Evolutionary conservation across 805 yeast genomes (phyloP), one percentile per base, ranked within the genome.

Genomic region (baker's yeast (Saccharomyces cerevisiae)): DNA sequence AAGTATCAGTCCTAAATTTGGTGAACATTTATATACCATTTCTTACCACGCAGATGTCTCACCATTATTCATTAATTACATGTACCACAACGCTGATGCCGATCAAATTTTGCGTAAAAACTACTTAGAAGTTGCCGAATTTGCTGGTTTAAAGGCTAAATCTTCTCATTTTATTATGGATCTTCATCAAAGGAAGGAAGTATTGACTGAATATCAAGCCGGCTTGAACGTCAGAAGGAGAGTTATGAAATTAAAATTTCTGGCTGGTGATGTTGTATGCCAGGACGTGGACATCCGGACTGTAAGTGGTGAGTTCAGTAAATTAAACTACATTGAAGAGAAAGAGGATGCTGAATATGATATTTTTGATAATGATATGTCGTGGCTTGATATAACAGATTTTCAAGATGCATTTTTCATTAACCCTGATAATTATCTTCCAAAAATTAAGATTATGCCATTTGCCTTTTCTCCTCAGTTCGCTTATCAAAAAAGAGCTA

Each of bases 31-130:
- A 46, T 81, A 76, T 59, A 84, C 96, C 1, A 85, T 89, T 57
- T 88, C 91, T 63, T 92, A 89, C 66, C 83, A 80, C 57, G 83
- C 96, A 46, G 78, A 79, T 53, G 71, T 92, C 49, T 76, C 81
- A 28, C 91, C 96, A 1, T 72, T 94, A 17, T 88, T 81, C 59
- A 72, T 92, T 11, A 76, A 92, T 0, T 96, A 91, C 68, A 76
- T 83, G 24, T 85, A 86, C 63, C 76, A 83, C 30, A 73, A 72
- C 41, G 55, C 70, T 51, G 76, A 74, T 43, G 69, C 77, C 3
- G 56, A 58, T 14, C 59, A 59, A 29, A 47, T 53, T 13, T 24
- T 54, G n/a, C 59, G 55, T 41, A 59, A 58, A 29, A 57, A 54
- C 26, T 57, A 56, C 32, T 43, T 59, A 8, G 61, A 62, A 9